A percentile compares a stretch with the other conserved stretches of the same genome.
These are phyloP conservation scores for Spatholobus suberectus DNA, from an alignment of 306 rosid genomes.

Conservation along the genomic window DNA sequence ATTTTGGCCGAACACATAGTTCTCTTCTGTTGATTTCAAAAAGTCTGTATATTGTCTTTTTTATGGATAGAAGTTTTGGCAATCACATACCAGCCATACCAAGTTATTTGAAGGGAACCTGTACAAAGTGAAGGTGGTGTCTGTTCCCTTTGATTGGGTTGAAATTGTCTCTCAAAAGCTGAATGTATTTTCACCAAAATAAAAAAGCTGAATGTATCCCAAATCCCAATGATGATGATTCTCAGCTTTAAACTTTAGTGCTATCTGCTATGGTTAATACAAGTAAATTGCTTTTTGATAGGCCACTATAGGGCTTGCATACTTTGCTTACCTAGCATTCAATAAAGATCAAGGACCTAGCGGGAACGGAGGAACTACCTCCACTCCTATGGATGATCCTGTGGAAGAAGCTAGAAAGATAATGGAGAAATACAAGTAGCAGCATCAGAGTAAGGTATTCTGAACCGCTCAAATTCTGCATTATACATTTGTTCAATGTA, in stretches of 20 bases:
- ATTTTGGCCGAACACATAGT: neutral
- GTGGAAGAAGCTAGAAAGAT: conserved; percentile 91
- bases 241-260: neutral
- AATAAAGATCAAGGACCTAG: conserved; percentile 79
- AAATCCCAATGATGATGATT: neutral
- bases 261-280: conserved; percentile 4
- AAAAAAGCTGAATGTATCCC: neutral
- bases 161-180: neutral
- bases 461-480: conserved; percentile 32
- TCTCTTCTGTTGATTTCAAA: conserved; percentile 1
- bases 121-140: neutral
- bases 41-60: neutral
- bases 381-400: conserved; percentile 65
- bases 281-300: conserved; percentile 47
- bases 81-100: neutral
- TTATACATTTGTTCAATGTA: conserved; percentile 31
- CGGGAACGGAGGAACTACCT: conserved; percentile 45
- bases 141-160: neutral
- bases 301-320: conserved; percentile 88
- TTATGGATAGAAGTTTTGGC: neutral
- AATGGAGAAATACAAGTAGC: conserved; percentile 95
- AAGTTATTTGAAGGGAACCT: neutral
- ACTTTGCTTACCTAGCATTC: conserved; percentile 80
- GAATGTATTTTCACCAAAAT: neutral
- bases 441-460: conserved; percentile 39